These are phyloP conservation scores for Aspergillus panamensis DNA, from an alignment of 495 filamentous ascomycete species.

Conservation along the genomic window DNA sequence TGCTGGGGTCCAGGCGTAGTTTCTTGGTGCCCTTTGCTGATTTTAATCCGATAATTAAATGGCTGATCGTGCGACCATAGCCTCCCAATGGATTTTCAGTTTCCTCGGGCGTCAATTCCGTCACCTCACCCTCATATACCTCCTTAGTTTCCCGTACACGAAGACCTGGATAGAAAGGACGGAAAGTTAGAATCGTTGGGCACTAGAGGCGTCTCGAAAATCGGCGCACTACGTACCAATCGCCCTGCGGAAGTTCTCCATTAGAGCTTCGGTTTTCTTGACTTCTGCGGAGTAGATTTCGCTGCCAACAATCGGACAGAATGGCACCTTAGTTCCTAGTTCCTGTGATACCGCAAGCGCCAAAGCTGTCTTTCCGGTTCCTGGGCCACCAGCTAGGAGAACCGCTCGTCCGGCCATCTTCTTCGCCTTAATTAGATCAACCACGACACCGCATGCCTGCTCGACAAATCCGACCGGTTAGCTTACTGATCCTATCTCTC, in stretches of 20 bases:
- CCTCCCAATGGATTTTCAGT: constrained; percentile 96
- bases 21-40: constrained; percentile 94
- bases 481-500: constrained; percentile 1
- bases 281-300: constrained; percentile 97
- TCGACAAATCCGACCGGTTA: constrained; percentile 13
- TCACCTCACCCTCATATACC: constrained; percentile 97
- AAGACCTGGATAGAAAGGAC: constrained; percentile 47
- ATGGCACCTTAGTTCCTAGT: constrained; percentile 94
- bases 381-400: constrained; percentile 85
- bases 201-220: not conserved
- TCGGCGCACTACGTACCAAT: constrained; percentile 57
- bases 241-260: constrained; percentile 96
- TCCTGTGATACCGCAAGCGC: constrained; percentile 93
- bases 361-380: constrained; percentile 95
- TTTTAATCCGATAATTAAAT: constrained; percentile 83
- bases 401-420: constrained; percentile 97
- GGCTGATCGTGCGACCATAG: constrained; percentile 91
- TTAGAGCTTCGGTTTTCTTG: constrained; percentile 97
- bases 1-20: constrained; percentile 89
- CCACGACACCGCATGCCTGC: constrained; percentile 87
- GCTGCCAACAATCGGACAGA: constrained; percentile 94
- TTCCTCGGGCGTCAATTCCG: constrained; percentile 90
- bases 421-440: constrained; percentile 88
- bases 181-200: not conserved
- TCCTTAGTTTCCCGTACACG: constrained; percentile 97